Evolutionary conservation across 208 protist genomes (phyloP).

Genomic region (Leptomonas pyrrhocoris): DNA sequence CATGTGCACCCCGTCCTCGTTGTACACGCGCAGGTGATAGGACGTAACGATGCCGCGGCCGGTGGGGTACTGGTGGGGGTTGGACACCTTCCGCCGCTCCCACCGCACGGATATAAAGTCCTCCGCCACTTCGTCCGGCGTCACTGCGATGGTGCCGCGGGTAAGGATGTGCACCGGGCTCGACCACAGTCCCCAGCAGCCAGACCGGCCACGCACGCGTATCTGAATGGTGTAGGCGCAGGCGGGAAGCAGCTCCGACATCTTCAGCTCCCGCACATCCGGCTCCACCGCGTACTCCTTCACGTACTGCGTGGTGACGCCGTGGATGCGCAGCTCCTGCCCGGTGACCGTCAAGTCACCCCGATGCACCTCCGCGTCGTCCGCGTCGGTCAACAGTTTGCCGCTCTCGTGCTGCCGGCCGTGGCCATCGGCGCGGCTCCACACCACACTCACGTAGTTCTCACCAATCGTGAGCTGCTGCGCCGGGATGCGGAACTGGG

Average conservation of each 20-base stretch:
- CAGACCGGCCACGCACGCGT: constrained; percentile 80
- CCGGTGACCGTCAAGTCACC: constrained; percentile 84
- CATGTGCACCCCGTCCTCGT: constrained; percentile 63
- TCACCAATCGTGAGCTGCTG: constrained; percentile 91
- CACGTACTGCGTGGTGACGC: constrained; percentile 75
- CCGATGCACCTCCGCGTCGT: constrained; percentile 50
- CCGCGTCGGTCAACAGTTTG: background rate
- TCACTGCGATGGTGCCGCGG: constrained; percentile 81
- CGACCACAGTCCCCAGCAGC: constrained; percentile 90
- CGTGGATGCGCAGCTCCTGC: constrained; percentile 91
- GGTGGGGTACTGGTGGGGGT: constrained; percentile 84
- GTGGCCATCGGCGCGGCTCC: constrained; percentile 67
- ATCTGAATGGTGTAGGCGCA: constrained; percentile 91
- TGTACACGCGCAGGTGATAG: constrained; percentile 92
- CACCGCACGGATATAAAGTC: constrained; percentile 87
- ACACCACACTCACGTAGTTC: constrained; percentile 91
- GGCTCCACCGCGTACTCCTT: constrained; percentile 85
- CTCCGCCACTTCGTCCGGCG: constrained; percentile 89
- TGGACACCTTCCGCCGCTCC: constrained; percentile 81
- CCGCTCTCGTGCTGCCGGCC: constrained; percentile 3
- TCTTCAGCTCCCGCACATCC: constrained; percentile 85
- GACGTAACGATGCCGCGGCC: constrained; percentile 84
- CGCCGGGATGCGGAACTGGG: constrained; percentile 87
- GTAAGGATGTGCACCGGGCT: constrained; percentile 84
- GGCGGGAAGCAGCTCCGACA: constrained; percentile 82